Evolutionary conservation across 2,329 filamentous ascomycete species (phyloP), one percentile per base, ranked within the genome.

Genomic region (Ophiostoma quercus): DNA sequence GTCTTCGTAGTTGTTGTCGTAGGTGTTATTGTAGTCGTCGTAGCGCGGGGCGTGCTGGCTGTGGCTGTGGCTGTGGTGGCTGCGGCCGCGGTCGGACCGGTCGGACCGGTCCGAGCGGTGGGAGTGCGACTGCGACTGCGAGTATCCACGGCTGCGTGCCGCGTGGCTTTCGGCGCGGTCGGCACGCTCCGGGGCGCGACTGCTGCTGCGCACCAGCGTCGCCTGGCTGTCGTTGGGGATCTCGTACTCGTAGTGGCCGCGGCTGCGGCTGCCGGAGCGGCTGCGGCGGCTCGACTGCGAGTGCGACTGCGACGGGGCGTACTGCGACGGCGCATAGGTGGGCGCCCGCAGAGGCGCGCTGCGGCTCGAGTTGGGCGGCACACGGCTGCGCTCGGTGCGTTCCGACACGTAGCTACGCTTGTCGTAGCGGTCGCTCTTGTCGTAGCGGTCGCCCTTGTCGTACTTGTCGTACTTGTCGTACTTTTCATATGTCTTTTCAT

Each of bases 391-490:
- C 51, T 66, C 43, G 74, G 22, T 79, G 78, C 25, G 79, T 68
- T 0, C 67, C 12, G 83, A 84, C 68, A 82, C 79, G 71, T 82
- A 84, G 47, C 80, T 80, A 25, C 34, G 22, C n/a, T 66, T 66
- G 65, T 66, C 65, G 65, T 66, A 66, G 12, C 19, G 12, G 60
- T 65, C 60, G 14, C 19, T 11, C 32, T 57, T 57, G n/a, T 47
- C 39, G 39, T 41, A 41, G 8, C 51, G 25, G n/a, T 29, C 57
- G 57, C 29, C 19, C 32, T 63, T 63, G 5, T 63, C 60, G 29
- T 63, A 63, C 32, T 65, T 65, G 9, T 65, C 62, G 12, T 65
- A 65, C 1, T 8, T n/a, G n/a, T 57, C 57, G 57, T 5, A 16
- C 60, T 39, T 63, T 19, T 65, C 19, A 29, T 65, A 65, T 3